Evolutionary conservation across 2,329 filamentous ascomycete genomes (phyloP), one percentile per base, ranked within the genome.

Genomic region (Sordariomycetes sp.): DNA sequence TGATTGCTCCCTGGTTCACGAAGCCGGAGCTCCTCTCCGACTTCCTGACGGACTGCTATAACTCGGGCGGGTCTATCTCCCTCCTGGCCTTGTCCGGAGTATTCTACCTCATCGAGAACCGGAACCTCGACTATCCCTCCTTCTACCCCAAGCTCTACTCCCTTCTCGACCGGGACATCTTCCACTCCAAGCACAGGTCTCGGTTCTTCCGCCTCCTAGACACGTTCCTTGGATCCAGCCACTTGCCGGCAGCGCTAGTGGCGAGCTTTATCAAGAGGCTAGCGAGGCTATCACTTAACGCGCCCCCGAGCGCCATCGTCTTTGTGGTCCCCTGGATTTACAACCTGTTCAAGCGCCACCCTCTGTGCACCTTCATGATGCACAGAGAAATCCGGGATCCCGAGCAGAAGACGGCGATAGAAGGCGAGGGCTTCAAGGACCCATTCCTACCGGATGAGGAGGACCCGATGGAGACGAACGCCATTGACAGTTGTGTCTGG

Each of bases 261-360:
- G 92, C 94, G 13, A 96, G 90, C 70, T 99, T 99, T 71, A 85
- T 99, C 74, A 99, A 99, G 72, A 82, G 89, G n/a, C 78, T 99
- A 10, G 83, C 90, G 3, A 80, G 92, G 56, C 77, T 97, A 42
- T 82, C 89, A 17, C 78, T 99, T n/a, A 85, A 89, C 65, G 91
- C 90, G 0, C 92, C 95, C 2, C 94, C 95, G 1, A 84, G 89
- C 36, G 91, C 90, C 34, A 87, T 97, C 56, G 91, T 97, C 17
- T 86, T 85, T 57, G 84, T 96, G 52, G 78, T 97, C 10, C 95
- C 94, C 0, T 96, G 90, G 84, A 85, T 92, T 55, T 99, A 99
- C 76, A 99, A 99, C 71, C 79, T 96, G 63, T 79, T 99, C 68
- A 94, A 89, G 70, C 81, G 81, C 62, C 94, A 99, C 68, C 92